Percentiles rank a stretch among this genome's conserved stretches.
phyloP scores from a whole-genome alignment of 73 alveolate species.

The Paraurostyla sp. region DNA sequence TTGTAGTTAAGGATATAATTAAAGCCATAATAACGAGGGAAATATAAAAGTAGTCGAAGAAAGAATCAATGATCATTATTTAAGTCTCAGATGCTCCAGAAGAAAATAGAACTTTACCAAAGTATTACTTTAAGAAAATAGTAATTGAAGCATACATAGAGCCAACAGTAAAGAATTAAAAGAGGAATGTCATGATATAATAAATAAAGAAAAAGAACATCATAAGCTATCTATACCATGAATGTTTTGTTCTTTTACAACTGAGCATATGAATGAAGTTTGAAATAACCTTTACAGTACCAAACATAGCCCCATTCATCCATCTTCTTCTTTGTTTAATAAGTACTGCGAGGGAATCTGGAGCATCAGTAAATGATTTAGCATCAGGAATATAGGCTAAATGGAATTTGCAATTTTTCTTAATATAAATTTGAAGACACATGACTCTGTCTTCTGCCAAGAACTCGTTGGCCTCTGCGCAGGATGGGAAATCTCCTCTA shows the following conservation, averaged over 20 bases:
- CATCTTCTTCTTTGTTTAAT: conserved; percentile 80
- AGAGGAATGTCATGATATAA: conserved; percentile 26
- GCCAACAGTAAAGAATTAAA: conserved; percentile 59
- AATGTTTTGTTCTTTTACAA: conserved; percentile 57
- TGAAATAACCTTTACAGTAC: conserved; percentile 56
- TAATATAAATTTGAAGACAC: conserved; percentile 67
- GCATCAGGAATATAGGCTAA: conserved; percentile 71
- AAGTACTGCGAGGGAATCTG: conserved; percentile 61
- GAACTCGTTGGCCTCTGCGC: conserved; percentile 74
- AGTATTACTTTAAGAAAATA: conserved; percentile 30
- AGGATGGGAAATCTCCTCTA: conserved; percentile 45
- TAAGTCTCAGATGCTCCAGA: neutral
- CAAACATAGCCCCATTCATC: conserved; percentile 82
- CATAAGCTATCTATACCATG: conserved; percentile 33
- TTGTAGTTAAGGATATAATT: neutral
- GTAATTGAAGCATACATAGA: conserved; percentile 51
- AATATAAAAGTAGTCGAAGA: conserved; percentile 51
- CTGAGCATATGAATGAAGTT: conserved; percentile 46
- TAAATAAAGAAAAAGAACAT: conserved; percentile 53
- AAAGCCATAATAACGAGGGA: conserved; percentile 38
- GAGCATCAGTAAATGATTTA: conserved; percentile 75
- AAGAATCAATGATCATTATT: neutral
- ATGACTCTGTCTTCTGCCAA: conserved; percentile 82
- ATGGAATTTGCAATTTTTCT: conserved; percentile 1
- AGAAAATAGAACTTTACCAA: neutral